A percentile compares a stretch with the other conserved stretches of the same genome.
Evolutionary conservation across 2,329 filamentous ascomycete genomes (phyloP).

Genomic region (Sphaerulina populicola): DNA sequence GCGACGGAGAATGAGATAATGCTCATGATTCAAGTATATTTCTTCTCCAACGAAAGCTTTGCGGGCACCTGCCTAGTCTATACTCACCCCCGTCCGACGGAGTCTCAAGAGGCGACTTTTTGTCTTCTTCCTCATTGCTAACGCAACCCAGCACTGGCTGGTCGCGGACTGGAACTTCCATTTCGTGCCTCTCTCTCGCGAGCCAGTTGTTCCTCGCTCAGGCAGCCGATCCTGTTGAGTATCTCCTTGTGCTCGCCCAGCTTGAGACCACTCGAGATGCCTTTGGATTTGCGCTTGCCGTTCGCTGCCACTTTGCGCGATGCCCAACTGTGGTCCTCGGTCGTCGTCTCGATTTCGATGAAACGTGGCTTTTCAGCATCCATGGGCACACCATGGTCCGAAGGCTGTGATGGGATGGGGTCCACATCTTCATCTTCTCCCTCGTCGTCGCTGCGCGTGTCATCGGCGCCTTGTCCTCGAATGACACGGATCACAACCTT

Average conservation of each 20-base stretch:
- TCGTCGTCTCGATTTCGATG: constrained; percentile 64
- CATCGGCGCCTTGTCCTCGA: constrained; percentile 68
- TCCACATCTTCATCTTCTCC: constrained; percentile 52
- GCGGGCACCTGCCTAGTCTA: not conserved
- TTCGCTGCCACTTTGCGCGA: constrained; percentile 26
- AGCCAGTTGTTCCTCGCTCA: constrained; percentile 32
- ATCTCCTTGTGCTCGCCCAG: constrained; percentile 71
- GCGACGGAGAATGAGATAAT: not conserved
- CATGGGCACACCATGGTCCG: constrained; percentile 11
- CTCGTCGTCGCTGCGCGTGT: constrained; percentile 80
- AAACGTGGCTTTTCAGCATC: constrained; percentile 26
- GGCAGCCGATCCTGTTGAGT: constrained; percentile 69
- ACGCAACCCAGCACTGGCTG: constrained; percentile 10
- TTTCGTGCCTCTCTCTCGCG: constrained; percentile 29
- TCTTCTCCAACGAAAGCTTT: not conserved
- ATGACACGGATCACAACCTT: constrained; percentile 74
- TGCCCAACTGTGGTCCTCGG: constrained; percentile 49
- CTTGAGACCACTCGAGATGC: constrained; percentile 43
- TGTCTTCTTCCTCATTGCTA: not conserved
- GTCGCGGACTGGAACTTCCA: constrained; percentile 21
- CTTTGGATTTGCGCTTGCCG: constrained; percentile 42
- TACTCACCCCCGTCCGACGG: not conserved
- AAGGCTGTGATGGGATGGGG: constrained; percentile 21
- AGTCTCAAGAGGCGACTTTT: not conserved
- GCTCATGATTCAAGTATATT: not conserved